Conservation (phyloP, 805 yeast species). For the Barnettozyma populi region DNA sequence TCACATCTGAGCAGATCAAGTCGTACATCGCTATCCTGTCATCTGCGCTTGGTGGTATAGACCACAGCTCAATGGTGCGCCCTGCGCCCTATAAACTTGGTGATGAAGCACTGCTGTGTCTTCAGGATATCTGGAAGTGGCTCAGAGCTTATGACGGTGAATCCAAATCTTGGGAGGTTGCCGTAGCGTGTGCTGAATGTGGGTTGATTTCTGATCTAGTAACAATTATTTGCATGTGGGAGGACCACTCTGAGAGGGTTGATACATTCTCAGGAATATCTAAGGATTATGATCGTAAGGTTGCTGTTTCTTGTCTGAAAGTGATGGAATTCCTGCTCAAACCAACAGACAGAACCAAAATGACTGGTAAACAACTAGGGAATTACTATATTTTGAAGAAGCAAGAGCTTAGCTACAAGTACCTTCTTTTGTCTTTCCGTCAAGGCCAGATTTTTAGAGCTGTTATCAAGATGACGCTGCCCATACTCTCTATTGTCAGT, state of each 20-base stretch:
- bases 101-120: slow-evolving; percentile 67
- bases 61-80: slow-evolving; percentile 44
- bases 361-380: slow-evolving; percentile 47
- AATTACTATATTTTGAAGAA: slow-evolving; percentile 56
- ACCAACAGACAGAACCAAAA: slow-evolving; percentile 62
- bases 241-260: slow-evolving; percentile 31
- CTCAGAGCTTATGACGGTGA: slow-evolving; percentile 76
- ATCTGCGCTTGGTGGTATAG: slow-evolving; percentile 89
- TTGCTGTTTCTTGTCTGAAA: slow-evolving; percentile 72
- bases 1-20: slow-evolving; percentile 25
- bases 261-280: slow-evolving; percentile 26
- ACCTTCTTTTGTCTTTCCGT: slow-evolving; percentile 50
- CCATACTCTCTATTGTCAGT: slow-evolving; percentile 46
- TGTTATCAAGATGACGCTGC: slow-evolving; percentile 60
- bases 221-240: slow-evolving; percentile 74
- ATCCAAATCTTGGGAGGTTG: slow-evolving; percentile 68
- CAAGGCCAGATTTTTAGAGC: slow-evolving; percentile 64
- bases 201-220: slow-evolving; percentile 73
- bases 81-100: slow-evolving; percentile 71
- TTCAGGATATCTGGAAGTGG: slow-evolving; percentile 88
- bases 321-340: slow-evolving; percentile 78
- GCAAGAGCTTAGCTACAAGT: slow-evolving; percentile 68
- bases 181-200: slow-evolving; percentile 79
- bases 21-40: slow-evolving; percentile 79
- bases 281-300: slow-evolving; percentile 42